Percentiles rank a stretch among this genome's conserved stretches.
These are phyloP conservation scores for Beta corolliflora DNA, from an alignment of 179 eudicot species.

Conservation along the genomic window DNA sequence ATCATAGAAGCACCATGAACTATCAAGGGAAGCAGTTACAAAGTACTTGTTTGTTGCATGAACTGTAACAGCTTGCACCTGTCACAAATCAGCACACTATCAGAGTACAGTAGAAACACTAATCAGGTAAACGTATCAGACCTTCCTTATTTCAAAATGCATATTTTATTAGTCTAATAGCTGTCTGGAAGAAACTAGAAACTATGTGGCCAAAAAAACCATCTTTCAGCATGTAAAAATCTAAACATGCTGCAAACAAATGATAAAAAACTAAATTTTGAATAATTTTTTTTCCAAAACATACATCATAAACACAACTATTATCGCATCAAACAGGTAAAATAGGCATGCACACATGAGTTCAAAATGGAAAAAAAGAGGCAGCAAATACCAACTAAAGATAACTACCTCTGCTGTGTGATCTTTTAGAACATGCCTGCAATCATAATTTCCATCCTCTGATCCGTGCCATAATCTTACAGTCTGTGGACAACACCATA, in stretches of 20 bases:
- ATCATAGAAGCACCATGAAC: conserved; percentile 95
- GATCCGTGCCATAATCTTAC: conserved; percentile 86
- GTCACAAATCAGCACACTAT: conserved; percentile 22
- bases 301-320: neutral
- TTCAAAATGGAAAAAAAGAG: neutral
- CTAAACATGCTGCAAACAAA: neutral
- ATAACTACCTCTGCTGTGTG: conserved; percentile 80
- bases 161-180: neutral
- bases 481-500: conserved; percentile 41
- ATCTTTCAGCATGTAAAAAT: neutral
- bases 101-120: neutral
- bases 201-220: too few relatives aligned
- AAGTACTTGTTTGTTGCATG: conserved; percentile 90
- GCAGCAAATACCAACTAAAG: neutral
- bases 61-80: conserved; percentile 95
- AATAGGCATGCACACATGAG: neutral
- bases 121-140: neutral
- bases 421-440: conserved; percentile 78
- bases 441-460: conserved; percentile 70
- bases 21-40: conserved; percentile 91
- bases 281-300: neutral
- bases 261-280: neutral
- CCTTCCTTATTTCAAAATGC: neutral
- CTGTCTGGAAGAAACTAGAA: neutral
- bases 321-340: neutral